Evolutionary conservation across 345 rosid genomes (phyloP), one percentile per base, ranked within the genome.

Genomic region (Moricandia arvensis): DNA sequence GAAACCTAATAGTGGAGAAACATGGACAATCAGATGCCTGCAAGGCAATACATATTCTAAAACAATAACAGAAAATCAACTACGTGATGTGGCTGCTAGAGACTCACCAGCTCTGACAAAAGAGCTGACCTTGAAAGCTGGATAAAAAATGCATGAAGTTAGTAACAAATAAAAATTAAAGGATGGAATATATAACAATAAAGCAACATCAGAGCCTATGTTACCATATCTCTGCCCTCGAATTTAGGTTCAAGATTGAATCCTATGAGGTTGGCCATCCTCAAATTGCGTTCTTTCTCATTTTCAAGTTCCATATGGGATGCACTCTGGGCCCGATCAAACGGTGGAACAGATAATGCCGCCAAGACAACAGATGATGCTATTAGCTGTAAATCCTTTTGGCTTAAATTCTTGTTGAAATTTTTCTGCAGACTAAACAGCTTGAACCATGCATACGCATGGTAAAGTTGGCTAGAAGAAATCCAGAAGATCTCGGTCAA

Each of bases 381-480:
- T 63, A 93, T 88, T 72, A 93, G 74, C 67, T 96, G 99, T 84
- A 93, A 82, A 80, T 96, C 98, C 71, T 91, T 96, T 75, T 90
- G 97, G 85, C 95, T 93, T 73, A 96, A 73, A 85, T 96, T 93
- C 82, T 96, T 96, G 69, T 93, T 96, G 79, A 93, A 96, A 68
- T 89, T 91, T 72, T 96, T 96, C 85, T 96, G 99, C 71, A 96
- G 97, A 7, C 84, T 82, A 75, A 93, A 96, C 35, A 96, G 93
- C 87, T 93, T 96, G 64, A 91, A 81, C 99, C 99, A 96, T 3
- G 98, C 97, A 79, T 96, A 96, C 21, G 93, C 96, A 87, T 93
- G 98, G 69, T 88, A 93, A 30, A 96, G 95, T 86, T 87, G 86
- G 83, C 98, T 93, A 60, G 91, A 86, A 5, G 99, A 96, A 68